Evolutionary conservation across 257 asterid species (phyloP), one percentile per base, ranked within the genome.

Genomic region (Thymus mandschuricus): DNA sequence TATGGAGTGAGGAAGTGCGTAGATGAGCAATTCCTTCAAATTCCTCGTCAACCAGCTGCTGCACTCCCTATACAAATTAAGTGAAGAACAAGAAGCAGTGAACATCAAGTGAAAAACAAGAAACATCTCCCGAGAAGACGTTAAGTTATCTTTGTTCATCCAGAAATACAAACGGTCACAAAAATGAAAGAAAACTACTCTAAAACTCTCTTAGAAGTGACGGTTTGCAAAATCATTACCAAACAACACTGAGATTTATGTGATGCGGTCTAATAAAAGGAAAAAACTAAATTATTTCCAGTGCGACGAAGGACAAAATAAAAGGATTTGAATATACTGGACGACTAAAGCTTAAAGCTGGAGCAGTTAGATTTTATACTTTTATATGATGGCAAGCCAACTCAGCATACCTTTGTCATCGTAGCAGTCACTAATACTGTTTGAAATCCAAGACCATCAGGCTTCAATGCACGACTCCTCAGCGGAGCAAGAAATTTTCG

Each of bases 391-490:
- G 28, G 8, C 31, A 46, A 30, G 60, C 8, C 66, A 74, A 71
- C 58, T 58, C 45, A 10, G 51, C 72, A 66, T 76, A 95, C 99
- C 97, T 83, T 89, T 74, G 98, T 88, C 99, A 95, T 95, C 63
- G 99, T 95, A 76, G 99, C 98, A 80, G 97, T 87, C 48, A 95
- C 99, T 78, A 95, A 72, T 73, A 95, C 89, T 48, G 97, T 92
- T 85, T 92, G 99, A 81, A 88, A 95, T 64, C 86, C 97, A 78
- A 75, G 77, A 71, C 85, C 92, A 44, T 83, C 93, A 15, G 86
- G 68, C 72, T 80, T 88, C 35, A 91, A 80, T 34, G 93, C 94
- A 81, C 98, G 98, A 61, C 84, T 84, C 56, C 87, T 95, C 77
- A 92, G 80, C 8, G 99, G 99, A 44, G 80, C 89, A 78, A 95